Evolutionary conservation across 2,329 filamentous ascomycete species (phyloP).

Genomic region (Meredithiella fracta): DNA sequence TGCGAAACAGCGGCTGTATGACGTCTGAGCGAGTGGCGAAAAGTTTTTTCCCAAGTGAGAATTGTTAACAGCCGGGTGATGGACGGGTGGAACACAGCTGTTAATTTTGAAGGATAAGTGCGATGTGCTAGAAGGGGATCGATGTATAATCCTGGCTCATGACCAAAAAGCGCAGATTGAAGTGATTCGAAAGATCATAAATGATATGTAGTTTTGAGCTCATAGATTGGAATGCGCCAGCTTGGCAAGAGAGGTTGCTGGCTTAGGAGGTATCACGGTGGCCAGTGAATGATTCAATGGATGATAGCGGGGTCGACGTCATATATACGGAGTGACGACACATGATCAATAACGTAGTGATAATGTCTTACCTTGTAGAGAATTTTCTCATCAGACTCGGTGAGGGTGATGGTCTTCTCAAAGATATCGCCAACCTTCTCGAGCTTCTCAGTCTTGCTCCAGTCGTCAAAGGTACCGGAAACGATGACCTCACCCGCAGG

Average conservation of each 20-base stretch:
- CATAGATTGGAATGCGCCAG: not conserved
- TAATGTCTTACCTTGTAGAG: conserved; percentile 68
- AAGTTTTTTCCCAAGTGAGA: not conserved
- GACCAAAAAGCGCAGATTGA: not conserved
- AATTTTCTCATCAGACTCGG: conserved; percentile 52
- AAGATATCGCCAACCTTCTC: conserved; percentile 59
- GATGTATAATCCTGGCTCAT: not conserved
- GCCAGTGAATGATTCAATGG: not conserved
- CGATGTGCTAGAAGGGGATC: not conserved
- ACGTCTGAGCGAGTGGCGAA: not conserved
- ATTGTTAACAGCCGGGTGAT: not conserved
- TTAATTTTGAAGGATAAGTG: not conserved
- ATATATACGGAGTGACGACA: not conserved
- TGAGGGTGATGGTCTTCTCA: conserved; percentile 63
- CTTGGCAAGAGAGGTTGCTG: not conserved
- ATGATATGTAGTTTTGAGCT: too few species aligned
- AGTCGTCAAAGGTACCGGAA: conserved; percentile 89
- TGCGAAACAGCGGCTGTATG: not conserved
- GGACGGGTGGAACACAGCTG: not conserved
- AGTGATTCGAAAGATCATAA: not conserved
- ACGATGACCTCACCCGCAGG: conserved; percentile 77
- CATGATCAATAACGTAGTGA: not conserved
- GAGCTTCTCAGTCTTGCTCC: conserved; percentile 73
- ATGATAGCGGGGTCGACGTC: not conserved
- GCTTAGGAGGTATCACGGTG: not conserved